phyloP scores from a whole-genome alignment of 2,329 filamentous ascomycete genomes.

The Pseudocercospora vitis region DNA sequence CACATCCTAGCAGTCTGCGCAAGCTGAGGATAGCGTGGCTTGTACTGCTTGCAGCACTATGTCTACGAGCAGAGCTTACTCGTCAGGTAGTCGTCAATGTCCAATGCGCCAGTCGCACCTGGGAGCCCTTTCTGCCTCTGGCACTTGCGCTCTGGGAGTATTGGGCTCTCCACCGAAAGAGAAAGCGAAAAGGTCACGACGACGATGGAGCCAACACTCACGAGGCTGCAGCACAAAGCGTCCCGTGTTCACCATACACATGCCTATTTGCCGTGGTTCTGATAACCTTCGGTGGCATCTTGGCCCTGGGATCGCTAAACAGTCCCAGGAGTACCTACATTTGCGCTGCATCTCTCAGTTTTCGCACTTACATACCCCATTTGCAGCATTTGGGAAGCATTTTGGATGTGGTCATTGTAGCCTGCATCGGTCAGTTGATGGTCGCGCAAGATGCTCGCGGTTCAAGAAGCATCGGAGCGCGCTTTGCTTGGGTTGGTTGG shows the following conservation, averaged over 20 bases:
- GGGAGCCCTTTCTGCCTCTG: slow-evolving; percentile 34
- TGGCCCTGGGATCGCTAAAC: slow-evolving; percentile 39
- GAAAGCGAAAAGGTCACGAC: slow-evolving; percentile 19
- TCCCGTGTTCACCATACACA: slow-evolving; percentile 40
- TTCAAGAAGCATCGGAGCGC: slow-evolving; percentile 16
- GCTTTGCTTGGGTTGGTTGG: slow-evolving; percentile 30
- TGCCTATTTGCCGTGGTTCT: slow-evolving; percentile 43
- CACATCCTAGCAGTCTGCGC: slow-evolving; percentile 30
- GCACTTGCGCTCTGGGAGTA: slow-evolving; percentile 33
- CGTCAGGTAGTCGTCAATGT: slow-evolving; percentile 43
- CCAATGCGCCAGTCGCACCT: slow-evolving; percentile 44
- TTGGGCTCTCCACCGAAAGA: slow-evolving; percentile 24
- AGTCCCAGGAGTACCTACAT: slow-evolving; percentile 51
- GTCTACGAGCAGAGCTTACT: slow-evolving; percentile 41
- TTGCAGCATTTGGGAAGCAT: slow-evolving; percentile 42
- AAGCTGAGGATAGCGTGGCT: slow-evolving; percentile 33
- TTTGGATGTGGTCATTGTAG: slow-evolving; percentile 46
- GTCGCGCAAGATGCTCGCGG: slow-evolving; percentile 22
- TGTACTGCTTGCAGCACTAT: slow-evolving; percentile 35
- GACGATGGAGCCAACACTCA: slow-evolving; percentile 33
- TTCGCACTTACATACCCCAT: slow-evolving; percentile 38
- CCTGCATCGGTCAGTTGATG: slow-evolving; percentile 33
- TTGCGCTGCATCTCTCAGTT: slow-evolving; percentile 45
- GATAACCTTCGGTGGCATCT: slow-evolving; percentile 42
- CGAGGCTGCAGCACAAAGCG: slow-evolving; percentile 34